These are phyloP conservation scores for Hypoxylon rubiginosum DNA, from an alignment of 2,329 filamentous ascomycete species.

Conservation along the genomic window DNA sequence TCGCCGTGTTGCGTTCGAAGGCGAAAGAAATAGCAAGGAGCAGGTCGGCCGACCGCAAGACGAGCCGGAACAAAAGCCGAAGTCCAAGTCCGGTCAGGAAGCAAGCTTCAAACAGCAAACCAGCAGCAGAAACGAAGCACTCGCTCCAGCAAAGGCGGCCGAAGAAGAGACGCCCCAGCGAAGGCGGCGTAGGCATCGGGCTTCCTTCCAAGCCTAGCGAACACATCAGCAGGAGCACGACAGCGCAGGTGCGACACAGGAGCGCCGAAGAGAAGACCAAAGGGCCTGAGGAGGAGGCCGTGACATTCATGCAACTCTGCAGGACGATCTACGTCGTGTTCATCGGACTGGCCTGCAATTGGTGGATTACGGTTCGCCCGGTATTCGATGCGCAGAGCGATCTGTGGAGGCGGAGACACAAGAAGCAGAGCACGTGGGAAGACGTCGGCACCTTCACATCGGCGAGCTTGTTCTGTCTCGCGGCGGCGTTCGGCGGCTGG, in stretches of 20 bases:
- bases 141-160: constrained; percentile 19
- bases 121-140: constrained; percentile 16
- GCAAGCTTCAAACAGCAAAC: constrained; percentile 8
- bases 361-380: constrained; percentile 45
- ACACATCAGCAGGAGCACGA: constrained; percentile 3
- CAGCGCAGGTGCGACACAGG: constrained; percentile 7
- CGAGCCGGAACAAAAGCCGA: constrained; percentile 20
- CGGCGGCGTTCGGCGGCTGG: constrained; percentile 28
- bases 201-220: constrained; percentile 39
- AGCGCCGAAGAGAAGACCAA: constrained; percentile 11
- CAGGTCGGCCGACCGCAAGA: constrained; percentile 30
- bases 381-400: constrained; percentile 47
- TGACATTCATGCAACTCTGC: constrained; percentile 23
- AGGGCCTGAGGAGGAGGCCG: constrained; percentile 12
- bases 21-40: constrained; percentile 36
- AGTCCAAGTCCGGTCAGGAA: constrained; percentile 27
- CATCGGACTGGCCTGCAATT: constrained; percentile 41
- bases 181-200: constrained; percentile 43
- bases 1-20: constrained; percentile 46
- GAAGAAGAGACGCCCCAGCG: constrained; percentile 25
- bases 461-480: constrained; percentile 39
- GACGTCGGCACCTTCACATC: constrained; percentile 43
- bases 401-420: constrained; percentile 43
- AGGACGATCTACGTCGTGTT: constrained; percentile 30
- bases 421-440: constrained; percentile 42